phyloP scores from a whole-genome alignment of 1,284 basidiomycete genomes.

The Butyriboletus appendiculatus region DNA sequence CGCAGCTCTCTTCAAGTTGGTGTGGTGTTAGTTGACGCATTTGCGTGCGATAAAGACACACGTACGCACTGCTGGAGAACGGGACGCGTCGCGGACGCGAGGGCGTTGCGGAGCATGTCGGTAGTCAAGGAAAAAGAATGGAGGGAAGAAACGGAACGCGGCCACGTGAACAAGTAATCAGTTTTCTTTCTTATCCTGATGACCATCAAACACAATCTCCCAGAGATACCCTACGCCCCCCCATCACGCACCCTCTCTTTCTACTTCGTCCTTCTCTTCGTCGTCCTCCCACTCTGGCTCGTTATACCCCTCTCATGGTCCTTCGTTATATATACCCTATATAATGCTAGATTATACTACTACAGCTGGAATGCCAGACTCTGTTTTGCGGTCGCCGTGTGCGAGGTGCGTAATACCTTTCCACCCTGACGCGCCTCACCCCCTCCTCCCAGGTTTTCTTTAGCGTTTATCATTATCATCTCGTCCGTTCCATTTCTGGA shows the following conservation, averaged over 20 bases:
- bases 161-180: conserved; percentile 13
- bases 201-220: conserved; percentile 31
- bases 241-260: conserved; percentile 49
- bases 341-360: conserved; percentile 44
- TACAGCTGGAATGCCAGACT: conserved; percentile 41
- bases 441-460: conserved; percentile 62
- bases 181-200: not conserved
- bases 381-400: conserved; percentile 51
- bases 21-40: conserved; percentile 16
- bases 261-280: conserved; percentile 56
- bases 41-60: conserved; percentile 20
- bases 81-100: conserved; percentile 59
- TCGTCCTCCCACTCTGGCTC: conserved; percentile 73
- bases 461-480: conserved; percentile 66
- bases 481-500: conserved; percentile 55
- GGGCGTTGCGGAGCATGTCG: conserved; percentile 67
- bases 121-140: conserved; percentile 25
- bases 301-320: conserved; percentile 70
- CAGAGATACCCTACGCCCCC: conserved; percentile 41
- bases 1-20: conserved; percentile 55
- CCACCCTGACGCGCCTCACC: not conserved
- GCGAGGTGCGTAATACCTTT: conserved; percentile 53
- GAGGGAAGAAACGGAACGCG: conserved; percentile 29
- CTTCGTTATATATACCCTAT: conserved; percentile 60
- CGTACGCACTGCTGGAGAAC: conserved; percentile 51